Evolutionary conservation across 2,329 filamentous ascomycete genomes (phyloP).

Genomic region (Fusarium duplospermum): DNA sequence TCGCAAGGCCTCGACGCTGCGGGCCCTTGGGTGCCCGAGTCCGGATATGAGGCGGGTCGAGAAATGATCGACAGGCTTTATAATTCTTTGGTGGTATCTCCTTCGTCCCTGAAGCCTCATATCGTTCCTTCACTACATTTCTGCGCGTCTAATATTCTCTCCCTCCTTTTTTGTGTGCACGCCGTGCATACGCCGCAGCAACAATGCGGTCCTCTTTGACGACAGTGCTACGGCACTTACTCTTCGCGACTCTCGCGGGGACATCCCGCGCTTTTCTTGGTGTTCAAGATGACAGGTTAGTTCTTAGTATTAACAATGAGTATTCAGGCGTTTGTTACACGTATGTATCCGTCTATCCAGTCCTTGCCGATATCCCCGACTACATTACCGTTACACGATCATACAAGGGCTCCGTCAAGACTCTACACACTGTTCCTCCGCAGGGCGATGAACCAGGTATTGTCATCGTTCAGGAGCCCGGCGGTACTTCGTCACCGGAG

Average conservation of each 20-base stretch:
- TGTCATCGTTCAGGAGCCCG: conserved; percentile 34
- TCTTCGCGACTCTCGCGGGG: conserved; percentile 15
- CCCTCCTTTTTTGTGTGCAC: conserved; percentile 16
- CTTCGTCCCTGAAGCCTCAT: not conserved
- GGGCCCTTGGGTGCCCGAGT: conserved; percentile 6
- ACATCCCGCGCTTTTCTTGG: conserved; percentile 15
- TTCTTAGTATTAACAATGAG: conserved; percentile 38
- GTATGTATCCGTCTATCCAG: conserved; percentile 42
- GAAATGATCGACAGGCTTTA: conserved; percentile 14
- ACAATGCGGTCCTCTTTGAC: conserved; percentile 25
- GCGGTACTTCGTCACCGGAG: conserved; percentile 20
- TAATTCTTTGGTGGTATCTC: conserved; percentile 13
- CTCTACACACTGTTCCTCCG: conserved; percentile 34
- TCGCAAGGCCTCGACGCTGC: not conserved
- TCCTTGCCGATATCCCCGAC: conserved; percentile 29
- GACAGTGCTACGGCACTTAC: conserved; percentile 13
- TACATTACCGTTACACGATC: conserved; percentile 39
- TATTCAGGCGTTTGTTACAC: conserved; percentile 40
- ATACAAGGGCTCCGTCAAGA: conserved; percentile 33
- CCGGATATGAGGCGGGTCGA: conserved; percentile 12
- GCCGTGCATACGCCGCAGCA: not conserved
- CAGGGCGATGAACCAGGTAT: conserved; percentile 33
- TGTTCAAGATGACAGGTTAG: conserved; percentile 37
- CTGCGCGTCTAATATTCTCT: not conserved
- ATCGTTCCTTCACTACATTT: not conserved